phyloP scores from a whole-genome alignment of 345 rosid species.

The Cardamine occulta region DNA sequence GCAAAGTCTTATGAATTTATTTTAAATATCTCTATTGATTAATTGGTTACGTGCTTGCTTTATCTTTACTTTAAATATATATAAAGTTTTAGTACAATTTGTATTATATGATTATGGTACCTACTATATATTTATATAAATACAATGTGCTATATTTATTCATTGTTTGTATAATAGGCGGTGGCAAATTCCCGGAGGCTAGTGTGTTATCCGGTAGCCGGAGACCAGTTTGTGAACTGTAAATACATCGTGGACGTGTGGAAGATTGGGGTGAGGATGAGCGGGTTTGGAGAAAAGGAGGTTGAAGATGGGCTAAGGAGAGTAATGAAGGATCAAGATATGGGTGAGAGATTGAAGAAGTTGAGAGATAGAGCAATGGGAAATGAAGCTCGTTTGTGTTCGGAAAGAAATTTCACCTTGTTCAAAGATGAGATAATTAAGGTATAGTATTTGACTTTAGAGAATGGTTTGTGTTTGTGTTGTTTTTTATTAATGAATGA shows the following conservation, averaged over 20 bases:
- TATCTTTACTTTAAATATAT: no score
- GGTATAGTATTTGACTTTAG: no score
- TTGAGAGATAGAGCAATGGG: conserved; percentile 53
- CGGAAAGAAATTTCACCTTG: conserved; percentile 14
- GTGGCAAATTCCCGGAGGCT: conserved; percentile 47
- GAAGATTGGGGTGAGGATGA: conserved; percentile 59
- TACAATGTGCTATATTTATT: not conserved
- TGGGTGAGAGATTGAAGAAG: conserved; percentile 48
- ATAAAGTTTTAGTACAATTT: no score
- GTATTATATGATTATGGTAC: no score
- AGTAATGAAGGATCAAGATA: conserved; percentile 55
- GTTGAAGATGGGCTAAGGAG: conserved; percentile 53
- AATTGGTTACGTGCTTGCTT: not conserved
- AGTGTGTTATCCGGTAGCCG: conserved; percentile 77
- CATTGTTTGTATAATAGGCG: conserved; percentile 20
- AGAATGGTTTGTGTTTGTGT: no score
- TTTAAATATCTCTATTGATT: not conserved
- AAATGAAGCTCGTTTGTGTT: conserved; percentile 6
- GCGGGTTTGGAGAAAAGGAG: conserved; percentile 53
- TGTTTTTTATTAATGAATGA: no score
- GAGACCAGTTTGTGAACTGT: conserved; percentile 82
- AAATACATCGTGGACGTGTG: conserved; percentile 59
- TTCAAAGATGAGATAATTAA: no score
- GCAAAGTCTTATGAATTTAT: no score
- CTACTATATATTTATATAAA: no score